Percentiles rank a stretch among this genome's conserved stretches.
phyloP scores from a whole-genome alignment of 306 rosid species.

The Castanea sativa region DNA sequence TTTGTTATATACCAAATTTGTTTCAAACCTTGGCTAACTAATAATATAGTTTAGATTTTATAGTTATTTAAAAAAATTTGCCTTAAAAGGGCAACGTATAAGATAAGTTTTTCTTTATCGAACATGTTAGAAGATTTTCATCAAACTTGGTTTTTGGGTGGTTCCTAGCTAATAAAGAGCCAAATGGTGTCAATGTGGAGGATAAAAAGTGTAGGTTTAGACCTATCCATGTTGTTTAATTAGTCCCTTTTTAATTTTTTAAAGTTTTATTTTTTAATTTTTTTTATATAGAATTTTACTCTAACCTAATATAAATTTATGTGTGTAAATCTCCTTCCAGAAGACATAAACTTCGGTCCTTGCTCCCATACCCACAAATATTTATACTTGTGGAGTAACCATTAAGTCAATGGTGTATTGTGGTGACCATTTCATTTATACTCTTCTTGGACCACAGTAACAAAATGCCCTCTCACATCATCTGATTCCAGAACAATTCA shows the following conservation, averaged over 20 bases:
- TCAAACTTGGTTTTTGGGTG: slow-evolving; percentile 15
- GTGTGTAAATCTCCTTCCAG: no score
- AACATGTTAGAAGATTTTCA: background rate
- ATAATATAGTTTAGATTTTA: no score
- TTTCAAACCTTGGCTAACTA: no score
- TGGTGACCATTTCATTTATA: slow-evolving; percentile 23
- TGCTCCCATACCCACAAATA: no score
- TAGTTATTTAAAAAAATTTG: no score
- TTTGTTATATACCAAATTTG: no score
- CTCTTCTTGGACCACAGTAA: slow-evolving; percentile 39
- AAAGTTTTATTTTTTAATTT: no score
- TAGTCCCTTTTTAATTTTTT: background rate
- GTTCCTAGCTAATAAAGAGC: slow-evolving; percentile 10
- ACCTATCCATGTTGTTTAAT: slow-evolving; percentile 22
- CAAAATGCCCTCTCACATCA: slow-evolving; percentile 25
- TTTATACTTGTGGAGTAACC: no score
- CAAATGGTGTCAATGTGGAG: slow-evolving; percentile 21
- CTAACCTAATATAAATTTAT: no score
- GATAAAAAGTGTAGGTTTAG: slow-evolving; percentile 10
- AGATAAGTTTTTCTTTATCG: background rate
- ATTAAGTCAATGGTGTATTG: no score
- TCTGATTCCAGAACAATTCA: slow-evolving; percentile 6
- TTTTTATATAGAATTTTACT: no score
- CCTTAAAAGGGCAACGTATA: background rate
- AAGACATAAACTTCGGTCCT: no score